Conservation (phyloP, 331 rosid genomes). For the Acacia concinna region DNA sequence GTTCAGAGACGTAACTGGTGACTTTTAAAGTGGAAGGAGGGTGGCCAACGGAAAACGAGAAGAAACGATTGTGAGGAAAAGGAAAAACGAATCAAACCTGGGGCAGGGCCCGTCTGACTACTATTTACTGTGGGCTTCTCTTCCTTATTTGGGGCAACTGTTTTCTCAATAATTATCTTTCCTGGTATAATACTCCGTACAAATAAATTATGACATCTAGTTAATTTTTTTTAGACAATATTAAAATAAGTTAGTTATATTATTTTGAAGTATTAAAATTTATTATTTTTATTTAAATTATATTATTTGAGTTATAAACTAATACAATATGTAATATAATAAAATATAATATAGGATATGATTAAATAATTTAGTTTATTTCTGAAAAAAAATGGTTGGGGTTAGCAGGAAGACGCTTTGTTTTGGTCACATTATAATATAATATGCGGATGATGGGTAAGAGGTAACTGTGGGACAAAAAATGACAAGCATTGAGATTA, state of each 20-base stretch:
- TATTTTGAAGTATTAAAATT: no score
- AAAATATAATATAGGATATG: no score
- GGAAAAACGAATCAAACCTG: conserved; percentile 31
- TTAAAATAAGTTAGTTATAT: no score
- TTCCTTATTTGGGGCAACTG: conserved; percentile 16
- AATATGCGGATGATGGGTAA: conserved; percentile 4
- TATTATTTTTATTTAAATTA: no score
- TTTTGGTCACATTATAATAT: background rate
- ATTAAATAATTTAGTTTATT: no score
- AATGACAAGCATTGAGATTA: background rate
- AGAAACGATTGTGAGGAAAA: conserved; percentile 3
- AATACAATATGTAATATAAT: no score
- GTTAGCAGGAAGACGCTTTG: background rate
- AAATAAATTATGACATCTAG: no score
- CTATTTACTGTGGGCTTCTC: conserved; percentile 42
- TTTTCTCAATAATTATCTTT: background rate
- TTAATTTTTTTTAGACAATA: no score
- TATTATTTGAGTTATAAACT: no score
- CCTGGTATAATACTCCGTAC: no score
- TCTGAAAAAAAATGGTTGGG: no score
- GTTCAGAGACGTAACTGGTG: background rate
- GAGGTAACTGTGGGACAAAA: background rate
- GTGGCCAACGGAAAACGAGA: background rate
- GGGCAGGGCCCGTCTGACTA: conserved; percentile 32
- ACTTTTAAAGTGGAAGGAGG: conserved; percentile 27